These are phyloP conservation scores for Butyriboletus loyo DNA, from an alignment of 768 basidiomycete genomes.

Conservation along the genomic window DNA sequence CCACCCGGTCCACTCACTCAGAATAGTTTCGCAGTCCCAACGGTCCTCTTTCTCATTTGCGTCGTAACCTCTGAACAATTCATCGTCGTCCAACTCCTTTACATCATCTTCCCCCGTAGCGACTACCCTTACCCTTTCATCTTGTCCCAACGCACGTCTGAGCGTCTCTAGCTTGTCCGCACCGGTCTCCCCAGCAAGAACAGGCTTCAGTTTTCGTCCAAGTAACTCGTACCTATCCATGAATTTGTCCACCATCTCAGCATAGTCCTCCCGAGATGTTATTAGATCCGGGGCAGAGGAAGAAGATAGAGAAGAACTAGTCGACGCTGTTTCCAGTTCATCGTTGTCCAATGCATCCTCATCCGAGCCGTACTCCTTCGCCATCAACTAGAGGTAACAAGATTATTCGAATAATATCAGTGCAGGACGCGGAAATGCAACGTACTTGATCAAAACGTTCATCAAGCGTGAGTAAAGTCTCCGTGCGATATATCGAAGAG, in stretches of 20 bases:
- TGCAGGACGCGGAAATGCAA: not conserved
- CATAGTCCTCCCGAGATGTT: conserved; percentile 85
- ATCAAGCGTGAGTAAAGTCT: conserved; percentile 83
- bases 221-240: conserved; percentile 87
- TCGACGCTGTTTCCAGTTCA: conserved; percentile 42
- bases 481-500: conserved; percentile 92
- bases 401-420: not conserved
- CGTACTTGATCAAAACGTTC: conserved; percentile 91
- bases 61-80: conserved; percentile 39
- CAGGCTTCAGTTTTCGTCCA: conserved; percentile 80
- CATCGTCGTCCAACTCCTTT: conserved; percentile 42
- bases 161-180: conserved; percentile 79
- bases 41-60: conserved; percentile 58
- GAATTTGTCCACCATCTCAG: conserved; percentile 90
- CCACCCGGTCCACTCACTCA: conserved; percentile 56
- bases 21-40: conserved; percentile 97
- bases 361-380: conserved; percentile 70
- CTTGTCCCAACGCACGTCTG: conserved; percentile 72
- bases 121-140: conserved; percentile 50
- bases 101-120: conserved; percentile 46
- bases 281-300: conserved; percentile 72
- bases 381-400: conserved; percentile 53
- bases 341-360: conserved; percentile 51
- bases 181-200: conserved; percentile 69
- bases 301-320: conserved; percentile 40